phyloP scores from a whole-genome alignment of 2,329 filamentous ascomycete species.

The Amesomyces nigricolor region DNA sequence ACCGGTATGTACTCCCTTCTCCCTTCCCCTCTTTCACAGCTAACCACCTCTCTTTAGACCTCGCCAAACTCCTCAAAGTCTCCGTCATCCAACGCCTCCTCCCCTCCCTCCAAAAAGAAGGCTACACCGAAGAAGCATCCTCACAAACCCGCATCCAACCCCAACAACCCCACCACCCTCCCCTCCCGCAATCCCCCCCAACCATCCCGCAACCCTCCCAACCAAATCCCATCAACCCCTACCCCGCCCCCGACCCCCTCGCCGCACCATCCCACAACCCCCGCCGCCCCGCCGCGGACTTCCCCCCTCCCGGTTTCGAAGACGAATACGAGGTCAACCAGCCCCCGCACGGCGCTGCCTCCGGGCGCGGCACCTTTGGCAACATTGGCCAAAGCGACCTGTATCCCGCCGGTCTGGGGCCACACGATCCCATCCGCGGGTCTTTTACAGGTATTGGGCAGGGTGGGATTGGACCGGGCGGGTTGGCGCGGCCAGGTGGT shows the following conservation, averaged over 20 bases:
- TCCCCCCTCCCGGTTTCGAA: slow-evolving; percentile 85
- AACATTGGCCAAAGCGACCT: slow-evolving; percentile 79
- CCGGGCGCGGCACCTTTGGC: slow-evolving; percentile 33
- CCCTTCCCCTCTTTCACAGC: not conserved
- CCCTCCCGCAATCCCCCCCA: slow-evolving; percentile 28
- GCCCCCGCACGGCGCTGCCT: slow-evolving; percentile 47
- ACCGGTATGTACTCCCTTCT: slow-evolving; percentile 31
- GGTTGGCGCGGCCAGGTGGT: slow-evolving; percentile 48
- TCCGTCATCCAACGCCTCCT: slow-evolving; percentile 80
- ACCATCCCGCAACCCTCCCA: slow-evolving; percentile 45
- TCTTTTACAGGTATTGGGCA: slow-evolving; percentile 44
- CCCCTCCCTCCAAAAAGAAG: slow-evolving; percentile 69
- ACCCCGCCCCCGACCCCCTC: slow-evolving; percentile 55
- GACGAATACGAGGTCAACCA: slow-evolving; percentile 82
- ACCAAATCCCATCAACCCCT: slow-evolving; percentile 57
- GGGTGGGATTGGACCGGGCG: slow-evolving; percentile 32
- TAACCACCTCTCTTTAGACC: slow-evolving; percentile 37
- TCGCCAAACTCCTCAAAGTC: slow-evolving; percentile 67
- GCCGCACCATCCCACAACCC: slow-evolving; percentile 56
- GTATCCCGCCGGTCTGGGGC: slow-evolving; percentile 79
- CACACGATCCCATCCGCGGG: slow-evolving; percentile 71
- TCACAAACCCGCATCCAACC: not conserved
- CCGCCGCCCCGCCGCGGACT: slow-evolving; percentile 59
- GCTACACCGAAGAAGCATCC: slow-evolving; percentile 55
- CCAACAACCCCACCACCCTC: slow-evolving; percentile 31